Base-by-base conservation (phyloP, 768 basidiomycete species). In the Pleurotus platypus region DNA sequence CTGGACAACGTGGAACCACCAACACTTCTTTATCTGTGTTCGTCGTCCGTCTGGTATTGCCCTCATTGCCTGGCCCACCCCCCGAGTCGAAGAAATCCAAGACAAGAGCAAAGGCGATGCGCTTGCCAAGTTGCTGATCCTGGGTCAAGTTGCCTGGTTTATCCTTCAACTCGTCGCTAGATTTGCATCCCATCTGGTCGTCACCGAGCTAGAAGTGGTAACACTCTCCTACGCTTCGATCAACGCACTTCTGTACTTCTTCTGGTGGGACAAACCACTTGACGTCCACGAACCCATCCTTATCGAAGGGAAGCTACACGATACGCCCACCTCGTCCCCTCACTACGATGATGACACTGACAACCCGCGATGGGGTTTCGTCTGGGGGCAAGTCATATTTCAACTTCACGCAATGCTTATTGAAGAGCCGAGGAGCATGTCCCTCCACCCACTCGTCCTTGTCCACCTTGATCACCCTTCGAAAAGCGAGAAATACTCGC, bases 251-350 rank as follows among this genome's bases (percentile, higher is more conserved):
- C 67, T 61, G 42, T 74, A 74, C 49, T 46, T 60, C 38, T 59
- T 68, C 37, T 74, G 73, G 73, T 72, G 70, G 70, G 60, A 72
- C 40, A 75, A 75, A 53, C 73, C 73, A 7, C 60, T 66, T 8
- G 62, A 69, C 47, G 64, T 71, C 12, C 39, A 53, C 0, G 60
- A 55, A 27, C 43, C 65, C 1, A 49, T 70, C 20, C 22, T 18
- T 4, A 38, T 59, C 0, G 30, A 35, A 35, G 9, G 8, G 30
- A 35, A 35, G 30, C 30, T 8, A 8, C 30, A 9, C 30, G 30
- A 35, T 35, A 8, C 30, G 8, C 30, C 30, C 8, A 11, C 30
- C 9, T 9, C 11, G 30, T 35, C 30, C 30, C 30, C 30, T 11
- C 30, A 9, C 7, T 11, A 8, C 8, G 30, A 35, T 35, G 30